Percentiles rank a stretch among this genome's conserved stretches.
Conservation (phyloP, 2,329 filamentous ascomycete genomes). For the Mycosphaerella arachidis region DNA sequence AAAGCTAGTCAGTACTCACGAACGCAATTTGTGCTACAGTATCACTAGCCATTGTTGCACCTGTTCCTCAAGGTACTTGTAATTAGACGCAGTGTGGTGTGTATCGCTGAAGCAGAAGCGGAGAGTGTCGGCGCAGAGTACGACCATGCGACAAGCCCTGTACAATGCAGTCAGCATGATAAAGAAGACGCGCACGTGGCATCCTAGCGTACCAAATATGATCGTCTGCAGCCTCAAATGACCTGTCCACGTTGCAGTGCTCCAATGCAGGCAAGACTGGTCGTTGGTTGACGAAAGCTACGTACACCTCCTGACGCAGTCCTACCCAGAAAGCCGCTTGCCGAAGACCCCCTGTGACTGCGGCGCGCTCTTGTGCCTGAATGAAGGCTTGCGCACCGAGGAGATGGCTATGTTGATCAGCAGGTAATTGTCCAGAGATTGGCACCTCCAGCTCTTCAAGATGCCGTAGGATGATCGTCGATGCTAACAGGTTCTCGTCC, state of each 20-base stretch:
- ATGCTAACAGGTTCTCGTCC: constrained; percentile 52
- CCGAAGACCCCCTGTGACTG: constrained; percentile 37
- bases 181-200: neutral
- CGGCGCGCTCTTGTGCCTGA: constrained; percentile 28
- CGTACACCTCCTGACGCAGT: constrained; percentile 57
- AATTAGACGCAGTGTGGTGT: constrained; percentile 33
- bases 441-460: constrained; percentile 53
- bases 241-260: constrained; percentile 50
- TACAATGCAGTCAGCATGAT: neutral
- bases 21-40: neutral
- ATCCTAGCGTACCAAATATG: constrained; percentile 40
- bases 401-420: constrained; percentile 27
- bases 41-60: constrained; percentile 23
- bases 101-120: constrained; percentile 56
- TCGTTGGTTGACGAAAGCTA: constrained; percentile 40
- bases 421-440: constrained; percentile 21
- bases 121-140: constrained; percentile 60
- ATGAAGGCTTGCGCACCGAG: constrained; percentile 36
- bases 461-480: constrained; percentile 54
- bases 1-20: constrained; percentile 17
- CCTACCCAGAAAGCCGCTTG: constrained; percentile 54
- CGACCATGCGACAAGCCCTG: constrained; percentile 56
- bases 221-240: constrained; percentile 47
- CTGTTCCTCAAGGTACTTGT: constrained; percentile 45
- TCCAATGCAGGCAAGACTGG: constrained; percentile 51